Percentiles rank a stretch among this genome's conserved stretches.
phyloP scores from a whole-genome alignment of 208 protist genomes.

The Leishmania guyanensis region DNA sequence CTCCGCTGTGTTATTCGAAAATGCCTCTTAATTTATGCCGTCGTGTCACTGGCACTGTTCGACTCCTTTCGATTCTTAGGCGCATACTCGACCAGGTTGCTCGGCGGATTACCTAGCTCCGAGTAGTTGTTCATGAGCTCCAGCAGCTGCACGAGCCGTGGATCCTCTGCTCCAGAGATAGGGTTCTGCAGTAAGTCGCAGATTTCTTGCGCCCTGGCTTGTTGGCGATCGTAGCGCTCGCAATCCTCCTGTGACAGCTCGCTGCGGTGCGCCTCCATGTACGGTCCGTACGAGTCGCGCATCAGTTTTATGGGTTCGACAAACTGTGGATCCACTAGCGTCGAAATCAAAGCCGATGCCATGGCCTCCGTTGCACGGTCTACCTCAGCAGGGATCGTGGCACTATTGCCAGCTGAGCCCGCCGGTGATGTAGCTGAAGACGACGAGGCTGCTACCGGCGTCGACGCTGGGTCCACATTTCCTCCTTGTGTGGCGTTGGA shows the following conservation, averaged over 20 bases:
- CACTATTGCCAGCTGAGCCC: not conserved
- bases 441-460: not conserved
- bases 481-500: constrained; percentile 9
- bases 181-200: constrained; percentile 56
- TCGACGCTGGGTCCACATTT: not conserved
- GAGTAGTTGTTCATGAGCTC: constrained; percentile 75
- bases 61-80: constrained; percentile 4
- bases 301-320: constrained; percentile 60
- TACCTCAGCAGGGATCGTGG: not conserved
- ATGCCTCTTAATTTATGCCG: not conserved
- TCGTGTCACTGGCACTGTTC: not conserved
- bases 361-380: constrained; percentile 32
- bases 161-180: constrained; percentile 47
- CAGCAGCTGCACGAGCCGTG: constrained; percentile 47
- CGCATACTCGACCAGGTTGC: constrained; percentile 37
- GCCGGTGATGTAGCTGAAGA: constrained; percentile 13
- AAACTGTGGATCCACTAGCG: constrained; percentile 60
- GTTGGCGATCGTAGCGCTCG: constrained; percentile 55
- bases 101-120: constrained; percentile 63
- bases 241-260: constrained; percentile 45
- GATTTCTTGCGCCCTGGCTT: constrained; percentile 51
- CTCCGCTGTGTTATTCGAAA: not conserved
- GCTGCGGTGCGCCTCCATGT: constrained; percentile 41
- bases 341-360: constrained; percentile 47
- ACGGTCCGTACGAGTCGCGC: constrained; percentile 67